These are phyloP conservation scores for Poa annua DNA, from an alignment of 176 grass and related monocot species.

Conservation along the genomic window DNA sequence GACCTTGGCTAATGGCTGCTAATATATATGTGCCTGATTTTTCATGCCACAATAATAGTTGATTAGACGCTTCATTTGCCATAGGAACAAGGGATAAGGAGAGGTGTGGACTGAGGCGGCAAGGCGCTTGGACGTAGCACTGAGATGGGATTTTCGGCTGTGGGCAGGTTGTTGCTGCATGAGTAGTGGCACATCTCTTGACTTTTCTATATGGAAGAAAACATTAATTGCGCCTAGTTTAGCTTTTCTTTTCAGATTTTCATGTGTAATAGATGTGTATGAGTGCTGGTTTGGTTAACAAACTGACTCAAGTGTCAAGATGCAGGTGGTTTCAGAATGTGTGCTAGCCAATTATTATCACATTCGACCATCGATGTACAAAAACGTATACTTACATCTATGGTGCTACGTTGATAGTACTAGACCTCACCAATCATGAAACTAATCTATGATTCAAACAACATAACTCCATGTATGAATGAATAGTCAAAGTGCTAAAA, in stretches of 20 bases:
- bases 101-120: neutral
- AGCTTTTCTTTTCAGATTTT: neutral
- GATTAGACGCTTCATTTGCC: neutral
- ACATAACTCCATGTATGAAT: neutral
- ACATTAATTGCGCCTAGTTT: neutral
- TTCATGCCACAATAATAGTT: slow-evolving; percentile 10
- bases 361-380: neutral
- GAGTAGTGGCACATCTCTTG: neutral
- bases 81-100: neutral
- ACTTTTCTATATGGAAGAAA: neutral
- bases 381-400: neutral
- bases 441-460: neutral
- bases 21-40: neutral
- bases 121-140: neutral
- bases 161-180: neutral
- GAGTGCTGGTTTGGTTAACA: neutral
- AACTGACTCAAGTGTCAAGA: neutral
- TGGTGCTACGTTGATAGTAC: neutral
- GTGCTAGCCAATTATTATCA: neutral
- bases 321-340: neutral
- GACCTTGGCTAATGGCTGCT: neutral
- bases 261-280: neutral
- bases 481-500: neutral
- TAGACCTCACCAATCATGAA: neutral
- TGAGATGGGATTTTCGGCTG: neutral